Evolutionary conservation across 768 basidiomycete species (phyloP).

Genomic region (Tephrocybe rancida): DNA sequence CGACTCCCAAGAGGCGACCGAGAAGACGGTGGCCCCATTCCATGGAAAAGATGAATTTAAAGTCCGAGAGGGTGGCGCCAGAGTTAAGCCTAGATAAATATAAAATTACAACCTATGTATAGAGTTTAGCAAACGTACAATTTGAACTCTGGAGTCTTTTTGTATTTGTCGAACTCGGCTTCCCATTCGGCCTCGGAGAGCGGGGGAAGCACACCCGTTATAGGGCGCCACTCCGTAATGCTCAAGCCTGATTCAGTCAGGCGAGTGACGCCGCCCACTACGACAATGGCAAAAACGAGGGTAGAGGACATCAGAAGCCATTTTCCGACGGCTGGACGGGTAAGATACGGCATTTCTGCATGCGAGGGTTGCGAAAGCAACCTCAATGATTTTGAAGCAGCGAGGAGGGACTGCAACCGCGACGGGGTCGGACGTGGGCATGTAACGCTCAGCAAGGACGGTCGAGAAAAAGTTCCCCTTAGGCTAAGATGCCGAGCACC

Average conservation of each 20-base stretch:
- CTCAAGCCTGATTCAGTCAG: conserved; percentile 97
- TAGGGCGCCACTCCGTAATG: conserved; percentile 97
- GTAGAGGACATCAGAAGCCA: conserved; percentile 89
- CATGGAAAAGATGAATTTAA: conserved; percentile 97
- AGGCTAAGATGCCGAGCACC: neutral
- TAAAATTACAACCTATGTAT: neutral
- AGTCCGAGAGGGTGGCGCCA: conserved; percentile 83
- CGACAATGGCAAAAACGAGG: conserved; percentile 88
- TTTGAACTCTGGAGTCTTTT: conserved; percentile 92
- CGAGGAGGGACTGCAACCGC: conserved; percentile 9
- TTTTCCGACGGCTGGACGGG: conserved; percentile 69
- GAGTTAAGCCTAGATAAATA: conserved; percentile 72
- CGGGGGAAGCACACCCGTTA: conserved; percentile 89
- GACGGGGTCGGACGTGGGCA: neutral
- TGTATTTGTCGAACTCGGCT: conserved; percentile 92
- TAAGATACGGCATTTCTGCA: conserved; percentile 52
- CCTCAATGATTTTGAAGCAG: conserved; percentile 5
- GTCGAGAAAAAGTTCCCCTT: neutral
- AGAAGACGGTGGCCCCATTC: conserved; percentile 97
- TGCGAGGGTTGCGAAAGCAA: conserved; percentile 4
- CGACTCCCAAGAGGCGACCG: conserved; percentile 82
- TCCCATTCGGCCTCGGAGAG: conserved; percentile 77
- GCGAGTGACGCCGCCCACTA: conserved; percentile 95
- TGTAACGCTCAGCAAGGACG: conserved; percentile 1
- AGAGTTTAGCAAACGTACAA: conserved; percentile 56